These are phyloP conservation scores for Rhodotorula graminis DNA, from an alignment of 768 basidiomycete species.

Conservation along the genomic window DNA sequence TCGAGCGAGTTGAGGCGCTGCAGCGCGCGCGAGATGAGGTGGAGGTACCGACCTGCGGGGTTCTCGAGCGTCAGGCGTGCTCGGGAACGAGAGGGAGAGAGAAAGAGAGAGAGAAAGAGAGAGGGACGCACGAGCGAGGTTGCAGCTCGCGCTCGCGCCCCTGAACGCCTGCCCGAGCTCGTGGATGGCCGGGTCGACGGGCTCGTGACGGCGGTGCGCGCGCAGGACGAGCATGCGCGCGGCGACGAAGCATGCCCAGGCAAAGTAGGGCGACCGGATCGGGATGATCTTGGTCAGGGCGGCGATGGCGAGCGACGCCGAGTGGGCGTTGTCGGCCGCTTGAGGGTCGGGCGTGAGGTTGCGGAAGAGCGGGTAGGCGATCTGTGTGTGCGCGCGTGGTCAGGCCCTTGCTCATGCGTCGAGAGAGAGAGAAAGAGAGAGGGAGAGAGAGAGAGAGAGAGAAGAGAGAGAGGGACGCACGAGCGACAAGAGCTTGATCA, in stretches of 20 bases:
- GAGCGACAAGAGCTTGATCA: not conserved
- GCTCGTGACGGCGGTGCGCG: not conserved
- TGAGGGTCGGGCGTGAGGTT: not conserved
- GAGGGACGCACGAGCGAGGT: not conserved
- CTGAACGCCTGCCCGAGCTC: not conserved
- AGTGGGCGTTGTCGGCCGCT: not conserved
- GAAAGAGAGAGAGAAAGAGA: not conserved
- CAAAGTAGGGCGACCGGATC: not conserved
- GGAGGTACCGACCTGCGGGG: not conserved
- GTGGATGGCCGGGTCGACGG: not conserved
- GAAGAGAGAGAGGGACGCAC: not conserved
- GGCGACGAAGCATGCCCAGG: not conserved
- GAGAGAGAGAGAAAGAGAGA: too few relatives aligned
- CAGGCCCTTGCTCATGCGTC: too few relatives aligned
- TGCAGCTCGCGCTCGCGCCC: not conserved
- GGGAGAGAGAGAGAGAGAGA: not conserved
- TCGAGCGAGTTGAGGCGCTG: not conserved
- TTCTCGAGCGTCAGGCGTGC: too few relatives aligned
- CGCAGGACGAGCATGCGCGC: not conserved
- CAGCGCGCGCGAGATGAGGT: not conserved
- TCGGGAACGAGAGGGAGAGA: not conserved
- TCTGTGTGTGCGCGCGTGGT: too few relatives aligned
- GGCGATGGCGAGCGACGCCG: not conserved
- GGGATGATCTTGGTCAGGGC: not conserved
- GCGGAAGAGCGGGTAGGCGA: not conserved